Evolutionary conservation across 2,329 filamentous ascomycete genomes (phyloP), one percentile per base, ranked within the genome.

Genomic region (Penicillium hordei): DNA sequence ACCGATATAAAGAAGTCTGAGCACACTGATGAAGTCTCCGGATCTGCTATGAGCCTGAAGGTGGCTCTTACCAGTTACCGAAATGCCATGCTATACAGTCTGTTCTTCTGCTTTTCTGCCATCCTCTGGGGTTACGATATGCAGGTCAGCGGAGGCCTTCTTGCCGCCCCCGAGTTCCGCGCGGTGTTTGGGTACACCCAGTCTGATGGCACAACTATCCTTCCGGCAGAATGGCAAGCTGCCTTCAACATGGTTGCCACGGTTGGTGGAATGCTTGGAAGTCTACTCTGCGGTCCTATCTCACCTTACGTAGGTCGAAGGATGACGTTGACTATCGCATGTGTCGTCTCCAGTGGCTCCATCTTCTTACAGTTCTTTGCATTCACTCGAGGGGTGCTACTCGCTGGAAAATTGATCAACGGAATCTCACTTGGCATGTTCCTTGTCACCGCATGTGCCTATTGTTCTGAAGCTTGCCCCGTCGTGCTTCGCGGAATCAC

Each of bases 51-150:
- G 36, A 34, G 43, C 25, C 17, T 58, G 1, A 53, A 43, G n/a
- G 15, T 25, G 5, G 55, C 55, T n/a, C 45, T 58, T 13, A 19
- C 29, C 7, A 48, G 31, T 17, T 58, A 58, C 31, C 40, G 55
- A 6, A 54, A 43, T 38, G 39, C 55, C n/a, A 49, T 43, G 23
- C 13, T 46, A 5, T 58, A 54, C 50, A 54, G 50, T 44, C n/a
- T 58, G n/a, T 58, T 58, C 43, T 58, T 58, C 44, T 58, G 55
- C 31, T 48, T 58, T 43, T 58, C 55, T 23, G 55, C 55, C 15
- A 38, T 58, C 5, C 50, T 58, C 10, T 58, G 55, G 55, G 55
- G 55, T 8, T 58, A 58, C 7, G 55, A 58, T 29, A 58, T 58
- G 55, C 55, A 58, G 27, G 44, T 58, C 36, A 58, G 27, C 21